These are phyloP conservation scores for Lachancea thermotolerans DNA, from an alignment of 805 yeast genomes.

Conservation along the genomic window DNA sequence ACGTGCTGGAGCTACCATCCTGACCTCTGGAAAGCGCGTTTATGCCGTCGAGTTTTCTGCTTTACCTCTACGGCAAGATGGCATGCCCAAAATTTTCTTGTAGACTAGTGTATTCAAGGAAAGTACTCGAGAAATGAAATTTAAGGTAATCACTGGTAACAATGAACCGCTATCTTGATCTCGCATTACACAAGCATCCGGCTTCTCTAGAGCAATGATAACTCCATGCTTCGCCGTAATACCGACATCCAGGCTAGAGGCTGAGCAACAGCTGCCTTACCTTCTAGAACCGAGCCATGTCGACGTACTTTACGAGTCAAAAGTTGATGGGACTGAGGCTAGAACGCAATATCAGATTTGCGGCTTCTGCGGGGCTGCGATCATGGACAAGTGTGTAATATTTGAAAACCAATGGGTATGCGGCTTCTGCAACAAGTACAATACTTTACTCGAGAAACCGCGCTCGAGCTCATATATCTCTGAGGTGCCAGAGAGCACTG, in stretches of 20 bases:
- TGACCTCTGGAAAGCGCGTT: too few relatives aligned
- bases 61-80: not conserved
- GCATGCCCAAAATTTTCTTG: too few relatives aligned
- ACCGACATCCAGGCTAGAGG: slow-evolving; percentile 15
- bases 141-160: too few relatives aligned
- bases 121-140: too few relatives aligned
- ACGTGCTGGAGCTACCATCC: slow-evolving; percentile 24
- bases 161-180: too few relatives aligned
- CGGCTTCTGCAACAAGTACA: slow-evolving; percentile 12
- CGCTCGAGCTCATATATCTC: slow-evolving; percentile 2
- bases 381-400: slow-evolving; percentile 4
- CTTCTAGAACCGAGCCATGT: slow-evolving; percentile 12
- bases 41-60: not conserved
- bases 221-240: slow-evolving; percentile 9
- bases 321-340: not conserved
- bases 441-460: slow-evolving; percentile 8
- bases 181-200: too few relatives aligned
- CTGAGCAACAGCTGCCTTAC: slow-evolving; percentile 8
- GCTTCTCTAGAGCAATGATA: slow-evolving; percentile 4
- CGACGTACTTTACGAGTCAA: slow-evolving; percentile 10
- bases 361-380: slow-evolving; percentile 4
- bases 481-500: not conserved
- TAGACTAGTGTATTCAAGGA: too few relatives aligned
- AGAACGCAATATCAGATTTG: not conserved
- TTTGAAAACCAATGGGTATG: slow-evolving; percentile 12